Base-by-base conservation (phyloP, 129 eudicot species). In the Lactuca sativa region DNA sequence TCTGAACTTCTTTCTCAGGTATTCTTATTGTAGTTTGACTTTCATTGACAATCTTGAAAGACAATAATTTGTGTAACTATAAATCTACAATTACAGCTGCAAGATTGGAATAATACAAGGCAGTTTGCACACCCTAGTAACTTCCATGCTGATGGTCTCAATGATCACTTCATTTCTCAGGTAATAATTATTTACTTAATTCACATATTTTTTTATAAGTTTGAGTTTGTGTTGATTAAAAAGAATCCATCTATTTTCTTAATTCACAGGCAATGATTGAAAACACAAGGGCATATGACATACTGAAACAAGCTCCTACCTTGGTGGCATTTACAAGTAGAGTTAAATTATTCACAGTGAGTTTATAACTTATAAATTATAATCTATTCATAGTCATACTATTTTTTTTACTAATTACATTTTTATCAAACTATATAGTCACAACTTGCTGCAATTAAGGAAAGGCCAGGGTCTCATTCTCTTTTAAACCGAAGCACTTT, bases 101-200 rank as follows among this genome's bases (percentile, higher is more conserved):
- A 93, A 89, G 96, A 93, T 76, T 93, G 98, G 98, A 93, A 93
- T 67, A 93, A 93, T 79, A 83, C 96, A 80, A 83, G 95, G 65
- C 86, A 93, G 66, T 93, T 93, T 77, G 82, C 92, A 67, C 81
- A 83, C 66, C 91, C 98, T 5, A 93, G 84, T 72, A 81, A 89
- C 52, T 93, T 93, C 73, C 96, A 93, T 83, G 98, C 98, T 61
- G 98, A 93, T 66, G 98, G 96, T 56, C 92, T 86, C 73, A 87
- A 85, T 60, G 98, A 93, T 40, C 70, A 81, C 69, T 93, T 93
- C 66, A 85, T 89, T 72, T 86, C 95, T 67, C 96, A 93, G 95
- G 98, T 86, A 78, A 72, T 63, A 67, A 12, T 69, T 69, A 54
- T 62, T 71, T 41, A 34, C 59, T 56, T 62, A 53, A n/a, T 56